A percentile compares a stretch with the other conserved stretches of the same genome.
Conservation (phyloP, 2,329 filamentous ascomycete species). For the Arthrobotrys megalospora region DNA sequence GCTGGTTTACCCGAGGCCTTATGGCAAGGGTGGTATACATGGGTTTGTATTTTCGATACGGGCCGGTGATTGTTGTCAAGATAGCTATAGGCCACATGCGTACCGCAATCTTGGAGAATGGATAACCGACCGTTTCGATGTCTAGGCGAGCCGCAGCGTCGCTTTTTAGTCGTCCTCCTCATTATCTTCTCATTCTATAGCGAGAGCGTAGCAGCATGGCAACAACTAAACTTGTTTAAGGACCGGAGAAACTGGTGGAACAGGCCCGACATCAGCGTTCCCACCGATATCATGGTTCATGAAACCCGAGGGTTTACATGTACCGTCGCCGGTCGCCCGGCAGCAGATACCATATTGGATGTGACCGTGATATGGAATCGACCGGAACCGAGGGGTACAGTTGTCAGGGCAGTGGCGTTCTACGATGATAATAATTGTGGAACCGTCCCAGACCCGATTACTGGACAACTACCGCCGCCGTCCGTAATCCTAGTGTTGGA, state of each 20-base stretch:
- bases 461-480: neutral
- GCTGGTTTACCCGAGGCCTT: neutral
- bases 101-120: neutral
- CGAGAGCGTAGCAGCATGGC: constrained; percentile 27
- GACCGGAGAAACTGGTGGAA: constrained; percentile 27
- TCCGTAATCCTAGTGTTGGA: constrained; percentile 29
- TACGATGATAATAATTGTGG: constrained; percentile 17
- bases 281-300: neutral
- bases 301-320: constrained; percentile 6
- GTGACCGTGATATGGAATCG: constrained; percentile 43
- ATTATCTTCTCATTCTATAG: neutral
- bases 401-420: constrained; percentile 34
- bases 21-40: neutral
- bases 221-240: constrained; percentile 22
- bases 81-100: neutral
- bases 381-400: neutral
- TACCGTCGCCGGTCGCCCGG: neutral
- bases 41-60: neutral
- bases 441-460: neutral
- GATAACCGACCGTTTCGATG: neutral
- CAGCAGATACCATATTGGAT: neutral
- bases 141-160: neutral
- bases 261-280: neutral
- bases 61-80: no score
- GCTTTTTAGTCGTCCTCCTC: neutral